These are phyloP conservation scores for Exophiala spinifera DNA, from an alignment of 2,329 filamentous ascomycete genomes.

Conservation along the genomic window DNA sequence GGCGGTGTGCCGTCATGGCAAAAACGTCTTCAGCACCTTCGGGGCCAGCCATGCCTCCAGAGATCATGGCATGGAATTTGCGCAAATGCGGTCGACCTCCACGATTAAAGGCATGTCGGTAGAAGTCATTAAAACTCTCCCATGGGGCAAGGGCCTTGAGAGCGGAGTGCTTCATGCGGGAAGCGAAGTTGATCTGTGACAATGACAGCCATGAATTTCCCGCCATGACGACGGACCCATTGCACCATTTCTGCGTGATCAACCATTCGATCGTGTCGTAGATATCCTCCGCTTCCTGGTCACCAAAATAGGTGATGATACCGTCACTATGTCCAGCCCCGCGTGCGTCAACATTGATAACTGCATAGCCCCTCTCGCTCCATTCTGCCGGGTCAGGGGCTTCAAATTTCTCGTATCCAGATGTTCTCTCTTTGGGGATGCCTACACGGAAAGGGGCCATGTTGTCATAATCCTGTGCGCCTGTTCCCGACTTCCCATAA, in stretches of 20 bases:
- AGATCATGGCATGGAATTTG: too few species aligned
- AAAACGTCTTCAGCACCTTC: too few species aligned
- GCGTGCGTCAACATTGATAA: constrained; percentile 33
- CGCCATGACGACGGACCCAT: constrained; percentile 42
- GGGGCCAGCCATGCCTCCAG: too few species aligned
- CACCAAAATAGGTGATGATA: not conserved
- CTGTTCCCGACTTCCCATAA: constrained; percentile 32
- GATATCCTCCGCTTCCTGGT: constrained; percentile 3
- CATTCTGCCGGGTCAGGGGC: constrained; percentile 34
- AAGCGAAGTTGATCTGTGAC: not conserved
- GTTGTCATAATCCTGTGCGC: not conserved
- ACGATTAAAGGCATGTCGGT: not conserved
- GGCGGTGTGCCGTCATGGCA: too few species aligned
- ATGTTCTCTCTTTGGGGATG: constrained; percentile 2
- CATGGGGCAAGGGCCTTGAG: not conserved
- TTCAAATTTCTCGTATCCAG: constrained; percentile 25
- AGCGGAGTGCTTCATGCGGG: not conserved
- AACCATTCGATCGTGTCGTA: constrained; percentile 8
- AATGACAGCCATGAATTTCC: constrained; percentile 46
- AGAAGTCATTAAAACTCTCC: not conserved
- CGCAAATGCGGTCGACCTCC: not conserved
- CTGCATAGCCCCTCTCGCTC: constrained; percentile 31
- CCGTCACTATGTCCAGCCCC: constrained; percentile 31
- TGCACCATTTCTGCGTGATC: constrained; percentile 43
- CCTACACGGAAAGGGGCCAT: constrained; percentile 8